Evolutionary conservation across 257 asterid species (phyloP), one percentile per base, ranked within the genome.

Genomic region (Petunia axillaris): DNA sequence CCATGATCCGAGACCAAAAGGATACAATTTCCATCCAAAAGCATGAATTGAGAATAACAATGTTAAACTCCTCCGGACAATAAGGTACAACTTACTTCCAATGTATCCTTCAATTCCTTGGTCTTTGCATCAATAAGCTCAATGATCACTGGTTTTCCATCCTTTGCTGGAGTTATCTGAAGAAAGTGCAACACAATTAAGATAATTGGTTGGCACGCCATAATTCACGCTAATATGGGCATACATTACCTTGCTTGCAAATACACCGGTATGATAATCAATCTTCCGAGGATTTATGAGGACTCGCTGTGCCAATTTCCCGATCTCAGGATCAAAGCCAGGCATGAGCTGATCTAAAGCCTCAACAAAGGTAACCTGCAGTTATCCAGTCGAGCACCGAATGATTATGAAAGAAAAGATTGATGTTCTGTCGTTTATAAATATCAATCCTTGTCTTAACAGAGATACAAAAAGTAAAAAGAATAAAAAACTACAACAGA

Each of bases 101-200:
- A 80, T 41, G 93, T 89, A 48, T 89, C 97, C 90, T 92, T 93
- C 59, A 92, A 94, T 80, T 93, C 98, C 88, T 93, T 95, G 53
- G 99, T 95, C 91, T 93, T 95, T 79, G 99, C 98, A 87, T 95
- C 99, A 85, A 95, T 92, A 75, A 95, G 93, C 92, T 93, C 98
- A 81, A 95, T 93, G 83, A 87, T 91, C 78, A 95, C 98, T 64
- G 99, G 99, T 79, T 91, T 95, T 88, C 99, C 99, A 89, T 95
- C 93, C 90, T 89, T 95, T 15, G 97, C 99, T 53, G 99, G 98
- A 80, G 97, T 93, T 68, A 95, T 92, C 99, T 95, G 89, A 43
- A 66, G 41, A 25, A 15, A 55, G 60, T 50, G 52, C 46, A 77
- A 57, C 3, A 73, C 76, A 78, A 76, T 13, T 50, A 74, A 9